Conservation (phyloP, 1,284 basidiomycete species). For the Marasmius oreades region DNA sequence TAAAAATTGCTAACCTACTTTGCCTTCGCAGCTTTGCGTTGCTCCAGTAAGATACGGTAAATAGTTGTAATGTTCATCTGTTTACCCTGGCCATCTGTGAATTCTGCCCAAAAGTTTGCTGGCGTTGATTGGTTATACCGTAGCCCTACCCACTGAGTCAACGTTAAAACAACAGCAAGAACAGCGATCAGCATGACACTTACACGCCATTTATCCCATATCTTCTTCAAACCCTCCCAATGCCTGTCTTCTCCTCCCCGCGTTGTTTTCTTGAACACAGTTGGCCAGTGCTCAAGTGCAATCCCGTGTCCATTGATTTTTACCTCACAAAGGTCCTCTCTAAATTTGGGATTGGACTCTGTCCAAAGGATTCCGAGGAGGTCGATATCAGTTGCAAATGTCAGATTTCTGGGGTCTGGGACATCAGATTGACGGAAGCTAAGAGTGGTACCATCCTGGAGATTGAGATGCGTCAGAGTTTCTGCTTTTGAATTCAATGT, state of each 20-base stretch:
- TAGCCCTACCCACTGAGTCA: slow-evolving; percentile 16
- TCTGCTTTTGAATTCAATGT: no score
- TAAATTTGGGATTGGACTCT: not conserved
- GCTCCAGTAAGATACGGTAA: not conserved
- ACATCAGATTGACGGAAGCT: slow-evolving; percentile 2
- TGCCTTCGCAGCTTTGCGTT: not conserved
- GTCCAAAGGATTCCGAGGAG: not conserved
- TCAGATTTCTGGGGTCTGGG: not conserved
- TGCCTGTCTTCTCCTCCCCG: slow-evolving; percentile 5
- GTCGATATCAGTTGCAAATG: not conserved
- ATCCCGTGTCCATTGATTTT: not conserved
- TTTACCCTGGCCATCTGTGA: not conserved
- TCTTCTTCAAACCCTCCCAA: slow-evolving; percentile 17
- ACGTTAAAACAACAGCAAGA: not conserved
- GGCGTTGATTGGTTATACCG: slow-evolving; percentile 4
- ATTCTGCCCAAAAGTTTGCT: not conserved
- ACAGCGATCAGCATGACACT: not conserved
- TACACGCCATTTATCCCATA: slow-evolving; percentile 21
- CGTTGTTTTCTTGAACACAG: slow-evolving; percentile 3
- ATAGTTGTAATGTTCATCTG: not conserved
- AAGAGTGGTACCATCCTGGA: not conserved
- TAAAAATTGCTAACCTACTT: not conserved
- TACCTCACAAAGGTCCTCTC: not conserved
- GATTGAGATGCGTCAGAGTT: no score
- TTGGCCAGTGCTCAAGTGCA: not conserved